Evolutionary conservation across 2,329 filamentous ascomycete genomes (phyloP), one percentile per base, ranked within the genome.

Genomic region (Colletotrichum coccodes): DNA sequence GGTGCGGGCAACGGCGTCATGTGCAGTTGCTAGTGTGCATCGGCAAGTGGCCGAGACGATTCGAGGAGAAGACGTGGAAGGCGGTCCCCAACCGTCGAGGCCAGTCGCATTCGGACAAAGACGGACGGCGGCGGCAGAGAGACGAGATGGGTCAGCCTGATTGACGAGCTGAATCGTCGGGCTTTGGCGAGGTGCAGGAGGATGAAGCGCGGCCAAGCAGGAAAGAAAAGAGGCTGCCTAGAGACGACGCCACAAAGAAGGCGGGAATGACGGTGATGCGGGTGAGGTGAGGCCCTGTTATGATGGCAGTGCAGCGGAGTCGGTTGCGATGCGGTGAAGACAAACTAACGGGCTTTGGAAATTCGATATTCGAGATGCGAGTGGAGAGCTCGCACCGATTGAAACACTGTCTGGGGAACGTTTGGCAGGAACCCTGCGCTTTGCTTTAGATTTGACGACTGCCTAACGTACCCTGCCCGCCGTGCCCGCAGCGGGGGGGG

Each of bases 101-200:
- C 47, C 12, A 11, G 36, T 12, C n/a, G 3, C 23, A 56, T 58
- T 28, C 21, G 40, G 44, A 40, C 18, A 40, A 9, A 32, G 11
- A 11, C 5, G 34, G 23, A 44, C 49, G 26, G 23, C 23, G 26
- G 40, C 34, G 44, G 44, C 21, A 49, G 36, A 36, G 30, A 32
- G 49, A 49, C 38, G 57, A 65, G 30, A 32, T 21, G 42, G 47
- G 28, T 6, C 34, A 49, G 28, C 26, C 42, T 12, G 38, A 42
- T 32, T 34, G 42, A 16, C 40, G 59, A 67, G 59, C 42, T 56
- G 64, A 63, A 38, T 23, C 49, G 36, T 23, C 59, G 52, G 52
- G 28, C n/a, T 63, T 63, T 57, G 50, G 26, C 47, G 54, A 66
- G 66, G 61, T 60, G 61, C 66, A 66, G 66, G 32, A 69, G 66